These are phyloP conservation scores for Lactarius psammicola DNA, from an alignment of 768 basidiomycete genomes.

Conservation along the genomic window DNA sequence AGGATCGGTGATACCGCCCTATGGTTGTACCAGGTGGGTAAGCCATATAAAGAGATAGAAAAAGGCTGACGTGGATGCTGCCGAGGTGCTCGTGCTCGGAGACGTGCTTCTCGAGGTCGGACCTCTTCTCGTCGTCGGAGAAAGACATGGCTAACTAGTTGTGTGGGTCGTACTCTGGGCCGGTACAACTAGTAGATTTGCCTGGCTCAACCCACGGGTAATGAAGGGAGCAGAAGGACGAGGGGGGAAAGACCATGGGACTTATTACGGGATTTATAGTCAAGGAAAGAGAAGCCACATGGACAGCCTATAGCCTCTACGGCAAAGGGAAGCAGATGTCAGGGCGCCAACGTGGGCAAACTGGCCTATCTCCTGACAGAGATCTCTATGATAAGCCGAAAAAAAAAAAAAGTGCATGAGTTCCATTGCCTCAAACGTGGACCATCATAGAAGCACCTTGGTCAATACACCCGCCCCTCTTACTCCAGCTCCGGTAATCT, in stretches of 20 bases:
- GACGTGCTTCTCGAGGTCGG: conserved; percentile 28
- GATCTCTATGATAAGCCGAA: background rate
- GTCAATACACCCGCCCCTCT: background rate
- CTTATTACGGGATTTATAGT: conserved; percentile 1
- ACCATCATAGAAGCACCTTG: background rate
- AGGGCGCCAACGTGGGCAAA: background rate
- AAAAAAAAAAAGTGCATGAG: background rate
- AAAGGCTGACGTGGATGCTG: background rate
- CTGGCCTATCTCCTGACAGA: background rate
- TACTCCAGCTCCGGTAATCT: background rate
- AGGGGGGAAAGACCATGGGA: background rate
- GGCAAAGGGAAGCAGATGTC: background rate
- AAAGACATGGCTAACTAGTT: conserved; percentile 25
- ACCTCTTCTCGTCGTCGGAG: conserved; percentile 30
- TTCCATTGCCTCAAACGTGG: background rate
- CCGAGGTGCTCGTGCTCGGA: background rate
- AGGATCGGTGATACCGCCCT: conserved; percentile 30
- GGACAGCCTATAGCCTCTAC: background rate
- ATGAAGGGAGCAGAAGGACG: background rate
- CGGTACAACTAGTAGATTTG: conserved; percentile 8
- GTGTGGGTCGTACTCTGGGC: background rate
- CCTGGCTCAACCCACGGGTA: background rate
- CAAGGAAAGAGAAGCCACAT: background rate
- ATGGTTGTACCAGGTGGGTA: background rate
- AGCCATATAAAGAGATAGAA: background rate